Evolutionary conservation across 73 alveolate species (phyloP).

Genomic region (Stentor roeselii): DNA sequence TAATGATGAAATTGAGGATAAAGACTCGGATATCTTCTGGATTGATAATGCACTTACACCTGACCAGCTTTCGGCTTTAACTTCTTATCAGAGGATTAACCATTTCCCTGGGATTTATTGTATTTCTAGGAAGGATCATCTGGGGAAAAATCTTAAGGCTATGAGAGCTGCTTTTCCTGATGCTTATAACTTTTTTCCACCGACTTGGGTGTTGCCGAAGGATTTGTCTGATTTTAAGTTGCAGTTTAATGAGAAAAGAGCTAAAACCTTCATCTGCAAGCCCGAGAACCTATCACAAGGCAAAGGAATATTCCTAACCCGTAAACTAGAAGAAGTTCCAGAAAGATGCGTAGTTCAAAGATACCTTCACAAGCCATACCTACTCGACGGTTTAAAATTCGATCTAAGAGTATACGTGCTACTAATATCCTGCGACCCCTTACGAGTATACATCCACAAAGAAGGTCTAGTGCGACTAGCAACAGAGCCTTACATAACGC

Average conservation of each 20-base stretch:
- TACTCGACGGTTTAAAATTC: slow-evolving; percentile 95
- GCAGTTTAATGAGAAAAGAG: slow-evolving; percentile 24
- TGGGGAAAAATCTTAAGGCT: slow-evolving; percentile 59
- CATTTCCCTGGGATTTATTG: slow-evolving; percentile 77
- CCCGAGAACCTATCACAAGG: slow-evolving; percentile 64
- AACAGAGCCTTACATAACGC: slow-evolving; percentile 62
- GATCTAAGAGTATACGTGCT: slow-evolving; percentile 86
- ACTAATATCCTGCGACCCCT: slow-evolving; percentile 71
- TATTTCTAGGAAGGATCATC: slow-evolving; percentile 58
- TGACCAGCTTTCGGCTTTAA: slow-evolving; percentile 12
- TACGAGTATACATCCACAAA: slow-evolving; percentile 75
- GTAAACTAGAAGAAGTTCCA: slow-evolving; percentile 56
- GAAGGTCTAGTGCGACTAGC: slow-evolving; percentile 89
- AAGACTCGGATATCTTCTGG: background rate
- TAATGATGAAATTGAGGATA: slow-evolving; percentile 17
- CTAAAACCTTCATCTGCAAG: slow-evolving; percentile 41
- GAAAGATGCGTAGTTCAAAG: slow-evolving; percentile 86
- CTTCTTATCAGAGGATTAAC: slow-evolving; percentile 53
- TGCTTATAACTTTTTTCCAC: slow-evolving; percentile 79
- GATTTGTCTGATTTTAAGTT: slow-evolving; percentile 9
- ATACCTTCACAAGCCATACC: slow-evolving; percentile 87
- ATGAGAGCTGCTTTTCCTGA: slow-evolving; percentile 69
- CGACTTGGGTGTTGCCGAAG: slow-evolving; percentile 58
- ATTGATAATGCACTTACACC: background rate
- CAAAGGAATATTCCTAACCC: slow-evolving; percentile 67